Evolutionary conservation across 2,329 filamentous ascomycete genomes (phyloP).

Genomic region (Thermothelomyces thermophilus): DNA sequence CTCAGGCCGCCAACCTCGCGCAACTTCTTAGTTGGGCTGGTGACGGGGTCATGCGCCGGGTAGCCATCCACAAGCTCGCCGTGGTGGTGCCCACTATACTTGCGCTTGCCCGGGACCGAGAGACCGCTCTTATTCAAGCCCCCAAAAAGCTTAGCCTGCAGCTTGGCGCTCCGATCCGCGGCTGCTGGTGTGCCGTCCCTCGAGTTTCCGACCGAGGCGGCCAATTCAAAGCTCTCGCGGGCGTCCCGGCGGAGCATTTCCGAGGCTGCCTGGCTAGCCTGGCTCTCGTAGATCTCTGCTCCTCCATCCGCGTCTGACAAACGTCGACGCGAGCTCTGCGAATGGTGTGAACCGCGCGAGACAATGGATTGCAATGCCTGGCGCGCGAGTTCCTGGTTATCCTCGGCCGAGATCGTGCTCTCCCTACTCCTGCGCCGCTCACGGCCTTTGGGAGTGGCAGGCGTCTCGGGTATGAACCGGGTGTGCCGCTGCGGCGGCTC

Average conservation of each 20-base stretch:
- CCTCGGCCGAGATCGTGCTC: constrained; percentile 71
- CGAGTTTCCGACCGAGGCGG: constrained; percentile 36
- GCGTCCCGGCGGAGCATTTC: constrained; percentile 62
- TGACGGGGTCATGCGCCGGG: constrained; percentile 30
- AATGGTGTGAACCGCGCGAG: constrained; percentile 23
- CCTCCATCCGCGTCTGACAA: constrained; percentile 30
- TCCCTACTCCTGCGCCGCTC: constrained; percentile 66
- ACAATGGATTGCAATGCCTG: constrained; percentile 43
- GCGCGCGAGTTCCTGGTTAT: constrained; percentile 51
- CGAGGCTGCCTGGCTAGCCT: constrained; percentile 70
- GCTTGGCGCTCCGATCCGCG: constrained; percentile 39
- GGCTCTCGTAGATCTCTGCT: constrained; percentile 62
- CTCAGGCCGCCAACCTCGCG: constrained; percentile 36
- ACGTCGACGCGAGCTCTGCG: constrained; percentile 21
- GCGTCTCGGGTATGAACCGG: constrained; percentile 41
- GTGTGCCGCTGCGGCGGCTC: constrained; percentile 46
- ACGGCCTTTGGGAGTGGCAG: constrained; percentile 31
- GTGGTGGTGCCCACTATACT: constrained; percentile 34
- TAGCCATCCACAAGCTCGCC: constrained; percentile 25
- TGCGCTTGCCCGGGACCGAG: constrained; percentile 41
- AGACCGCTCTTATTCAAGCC: constrained; percentile 37
- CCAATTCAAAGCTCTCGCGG: constrained; percentile 46
- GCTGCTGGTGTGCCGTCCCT: constrained; percentile 40
- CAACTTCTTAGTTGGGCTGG: constrained; percentile 47
- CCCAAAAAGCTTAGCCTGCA: constrained; percentile 47